Base-by-base conservation (phyloP, 805 yeast species). In the Phaffomyces thermotolerans region DNA sequence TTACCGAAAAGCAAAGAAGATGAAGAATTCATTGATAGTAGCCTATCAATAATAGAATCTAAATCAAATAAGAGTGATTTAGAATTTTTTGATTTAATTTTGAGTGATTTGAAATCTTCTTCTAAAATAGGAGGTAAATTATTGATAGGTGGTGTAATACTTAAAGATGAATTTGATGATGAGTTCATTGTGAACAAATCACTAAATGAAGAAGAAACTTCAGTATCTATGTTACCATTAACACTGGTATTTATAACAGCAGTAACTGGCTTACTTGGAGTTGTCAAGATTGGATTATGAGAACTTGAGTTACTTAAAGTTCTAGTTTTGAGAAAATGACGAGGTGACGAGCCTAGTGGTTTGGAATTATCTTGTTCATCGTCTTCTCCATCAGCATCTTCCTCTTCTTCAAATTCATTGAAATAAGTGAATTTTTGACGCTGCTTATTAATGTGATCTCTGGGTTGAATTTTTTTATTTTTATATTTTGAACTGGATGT, bases 1-100 rank as follows among this genome's bases (percentile, higher is more conserved):
- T 22, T 53, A 38, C 41, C 42, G 12, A 46, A 46, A 1, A 44
- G 25, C 8, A 57, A 53, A 2, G 54, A 46, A n/a, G 45, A 43
- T 9, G 45, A 20, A 8, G 46, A 35, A 20, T 34, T 38, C 8
- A 30, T 14, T 3, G 71, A 72, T 32, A 83, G 64, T 44, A 84
- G 64, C 46, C 73, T 75, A 38, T 78, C 81, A 50, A 84, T 82
- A 25, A 81, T 72, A 6, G 73, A 65, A 60, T 84, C 90, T 23
- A 84, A 56, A 56, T 82, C 77, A 34, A 78, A 37, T 49, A 65
- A 45, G 10, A 15, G 13, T 13, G 33, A 29, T 8, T 14, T 27
- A 22, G 32, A 36, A 24, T 36, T 43, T n/a, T 40, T 36, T 12
- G 27, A 29, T n/a, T 31, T 24, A 4, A 32, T 7, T 34, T 40